phyloP scores from a whole-genome alignment of 306 rosid genomes.

The Biancaea sappan region DNA sequence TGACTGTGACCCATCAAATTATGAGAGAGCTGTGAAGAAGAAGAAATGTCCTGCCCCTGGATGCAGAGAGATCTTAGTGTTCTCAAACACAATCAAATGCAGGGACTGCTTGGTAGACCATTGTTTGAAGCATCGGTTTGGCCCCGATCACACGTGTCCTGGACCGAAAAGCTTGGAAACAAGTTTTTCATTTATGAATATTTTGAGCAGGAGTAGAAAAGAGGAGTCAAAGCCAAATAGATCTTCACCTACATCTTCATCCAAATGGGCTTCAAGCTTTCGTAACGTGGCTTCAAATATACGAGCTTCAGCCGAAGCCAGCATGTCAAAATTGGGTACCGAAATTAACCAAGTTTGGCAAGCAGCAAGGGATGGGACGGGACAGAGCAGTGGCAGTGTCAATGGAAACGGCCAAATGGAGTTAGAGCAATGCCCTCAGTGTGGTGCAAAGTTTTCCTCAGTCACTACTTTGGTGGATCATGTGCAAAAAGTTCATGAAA shows the following conservation, averaged over 20 bases:
- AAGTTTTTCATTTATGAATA: constrained; percentile 54
- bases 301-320: constrained; percentile 66
- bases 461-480: constrained; percentile 65
- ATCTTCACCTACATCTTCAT: constrained; percentile 42
- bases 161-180: constrained; percentile 60
- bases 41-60: constrained; percentile 66
- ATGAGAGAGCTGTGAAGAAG: constrained; percentile 67
- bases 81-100: constrained; percentile 81
- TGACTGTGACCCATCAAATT: constrained; percentile 78
- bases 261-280: constrained; percentile 59
- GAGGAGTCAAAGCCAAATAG: constrained; percentile 45
- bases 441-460: constrained; percentile 61
- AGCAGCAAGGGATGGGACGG: constrained; percentile 37
- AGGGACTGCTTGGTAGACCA: constrained; percentile 68
- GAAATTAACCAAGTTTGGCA: constrained; percentile 65
- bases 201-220: constrained; percentile 51
- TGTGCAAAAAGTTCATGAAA: constrained; percentile 70
- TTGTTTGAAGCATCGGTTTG: constrained; percentile 81
- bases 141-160: constrained; percentile 71
- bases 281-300: constrained; percentile 63
- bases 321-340: constrained; percentile 57
- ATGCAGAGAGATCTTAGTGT: constrained; percentile 64
- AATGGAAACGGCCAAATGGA: constrained; percentile 34
- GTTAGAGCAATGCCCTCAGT: constrained; percentile 70
- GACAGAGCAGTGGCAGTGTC: constrained; percentile 48